phyloP scores from a whole-genome alignment of 441 rosid genomes.

The Adansonia madagascariensis region DNA sequence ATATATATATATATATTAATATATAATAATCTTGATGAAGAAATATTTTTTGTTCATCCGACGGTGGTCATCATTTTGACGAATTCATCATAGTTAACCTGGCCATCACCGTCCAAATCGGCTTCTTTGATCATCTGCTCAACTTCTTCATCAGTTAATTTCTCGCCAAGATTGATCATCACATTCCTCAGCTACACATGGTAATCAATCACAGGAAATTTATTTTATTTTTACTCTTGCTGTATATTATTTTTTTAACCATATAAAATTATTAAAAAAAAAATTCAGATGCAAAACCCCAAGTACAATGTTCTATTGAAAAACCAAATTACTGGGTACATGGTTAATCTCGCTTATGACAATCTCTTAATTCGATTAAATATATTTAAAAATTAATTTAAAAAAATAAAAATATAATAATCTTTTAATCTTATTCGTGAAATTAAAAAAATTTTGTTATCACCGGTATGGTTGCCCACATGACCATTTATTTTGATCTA shows the following conservation, averaged over 20 bases:
- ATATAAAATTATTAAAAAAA: neutral
- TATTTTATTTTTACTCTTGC: neutral
- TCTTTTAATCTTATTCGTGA: too few species aligned
- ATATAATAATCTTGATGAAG: neutral
- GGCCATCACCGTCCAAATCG: conserved; percentile 95
- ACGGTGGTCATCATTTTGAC: conserved; percentile 75
- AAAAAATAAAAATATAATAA: too few species aligned
- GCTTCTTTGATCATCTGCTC: conserved; percentile 92
- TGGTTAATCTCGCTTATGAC: too few species aligned
- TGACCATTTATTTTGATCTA: too few species aligned
- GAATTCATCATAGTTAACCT: conserved; percentile 82
- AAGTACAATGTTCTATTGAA: neutral
- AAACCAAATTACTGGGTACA: too few species aligned
- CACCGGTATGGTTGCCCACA: too few species aligned
- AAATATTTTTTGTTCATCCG: conserved; percentile 24
- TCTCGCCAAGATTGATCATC: conserved; percentile 92
- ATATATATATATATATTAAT: neutral
- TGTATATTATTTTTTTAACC: conserved; percentile 9
- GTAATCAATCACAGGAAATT: neutral
- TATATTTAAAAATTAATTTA: too few species aligned
- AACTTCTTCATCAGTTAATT: conserved; percentile 80
- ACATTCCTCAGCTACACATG: conserved; percentile 77
- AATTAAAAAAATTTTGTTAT: too few species aligned
- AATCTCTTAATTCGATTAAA: too few species aligned
- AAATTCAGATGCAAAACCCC: conserved; percentile 23